phyloP scores from a whole-genome alignment of 805 yeast species.

The Candida cerambycidarum region DNA sequence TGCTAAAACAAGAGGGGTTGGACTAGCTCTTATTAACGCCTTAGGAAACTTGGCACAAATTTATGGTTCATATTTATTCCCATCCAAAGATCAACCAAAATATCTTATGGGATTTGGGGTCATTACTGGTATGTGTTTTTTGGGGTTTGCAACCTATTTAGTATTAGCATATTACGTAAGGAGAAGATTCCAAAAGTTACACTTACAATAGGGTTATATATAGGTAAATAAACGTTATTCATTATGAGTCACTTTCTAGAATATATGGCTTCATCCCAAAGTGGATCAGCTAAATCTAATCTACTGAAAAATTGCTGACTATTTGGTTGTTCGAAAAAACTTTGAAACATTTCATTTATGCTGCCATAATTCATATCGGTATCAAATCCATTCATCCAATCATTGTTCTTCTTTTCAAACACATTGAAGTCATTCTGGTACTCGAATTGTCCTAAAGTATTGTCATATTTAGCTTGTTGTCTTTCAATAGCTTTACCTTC shows the following conservation, averaged over 20 bases:
- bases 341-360: conserved; percentile 11
- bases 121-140: conserved; percentile 15
- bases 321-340: conserved; percentile 8
- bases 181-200: not conserved
- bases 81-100: conserved; percentile 11
- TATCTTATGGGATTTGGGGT: conserved; percentile 16
- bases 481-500: not conserved
- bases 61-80: conserved; percentile 14
- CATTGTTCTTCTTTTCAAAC: not conserved
- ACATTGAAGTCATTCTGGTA: not conserved
- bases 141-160: conserved; percentile 6
- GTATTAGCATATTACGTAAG: conserved; percentile 11
- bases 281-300: conserved; percentile 12
- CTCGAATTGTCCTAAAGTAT: not conserved
- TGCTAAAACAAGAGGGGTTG: conserved; percentile 13
- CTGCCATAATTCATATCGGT: not conserved
- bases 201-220: not conserved
- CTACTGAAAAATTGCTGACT: conserved; percentile 11
- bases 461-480: not conserved
- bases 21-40: conserved; percentile 12
- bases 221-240: not conserved
- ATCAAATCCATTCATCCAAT: conserved; percentile 3
- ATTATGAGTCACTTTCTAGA: not conserved
- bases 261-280: conserved; percentile 13
- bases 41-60: conserved; percentile 14